phyloP scores from a whole-genome alignment of 2,329 filamentous ascomycete genomes.

The Scytalidium lignicola region DNA sequence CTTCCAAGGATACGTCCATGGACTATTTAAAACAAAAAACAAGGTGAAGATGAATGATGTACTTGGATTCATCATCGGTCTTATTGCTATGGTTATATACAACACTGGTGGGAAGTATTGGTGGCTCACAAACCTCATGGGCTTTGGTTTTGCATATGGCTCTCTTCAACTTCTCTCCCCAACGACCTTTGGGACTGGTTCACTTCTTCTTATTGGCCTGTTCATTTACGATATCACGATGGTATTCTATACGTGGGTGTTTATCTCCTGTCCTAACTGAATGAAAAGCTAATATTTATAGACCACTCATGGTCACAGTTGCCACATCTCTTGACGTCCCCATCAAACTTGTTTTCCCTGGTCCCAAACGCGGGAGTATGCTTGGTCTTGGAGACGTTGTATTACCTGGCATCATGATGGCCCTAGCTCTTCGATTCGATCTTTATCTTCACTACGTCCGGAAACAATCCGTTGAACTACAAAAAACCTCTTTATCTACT shows the following conservation, averaged over 20 bases:
- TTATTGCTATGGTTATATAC: conserved; percentile 21
- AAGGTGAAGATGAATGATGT: conserved; percentile 21
- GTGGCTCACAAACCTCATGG: conserved; percentile 74
- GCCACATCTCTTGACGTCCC: conserved; percentile 87
- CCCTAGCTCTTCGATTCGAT: conserved; percentile 84
- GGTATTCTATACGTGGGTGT: conserved; percentile 71
- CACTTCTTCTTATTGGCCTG: conserved; percentile 68
- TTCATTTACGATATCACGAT: conserved; percentile 96
- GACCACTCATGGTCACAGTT: conserved; percentile 79
- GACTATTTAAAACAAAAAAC: conserved; percentile 13
- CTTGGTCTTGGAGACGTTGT: conserved; percentile 93
- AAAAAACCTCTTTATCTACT: background rate
- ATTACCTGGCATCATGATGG: conserved; percentile 85
- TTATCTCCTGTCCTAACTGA: background rate
- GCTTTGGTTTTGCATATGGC: conserved; percentile 80
- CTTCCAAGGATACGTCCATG: conserved; percentile 23
- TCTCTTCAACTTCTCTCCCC: conserved; percentile 81
- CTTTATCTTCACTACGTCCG: conserved; percentile 76
- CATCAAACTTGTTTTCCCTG: conserved; percentile 78
- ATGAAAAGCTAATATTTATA: conserved; percentile 25
- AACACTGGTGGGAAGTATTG: conserved; percentile 23
- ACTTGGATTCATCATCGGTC: conserved; percentile 22
- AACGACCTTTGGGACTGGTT: conserved; percentile 79
- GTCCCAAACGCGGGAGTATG: conserved; percentile 68
- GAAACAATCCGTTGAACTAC: conserved; percentile 46